Conservation (phyloP, 2,329 filamentous ascomycete genomes). For the Ceratocystis variospora region DNA sequence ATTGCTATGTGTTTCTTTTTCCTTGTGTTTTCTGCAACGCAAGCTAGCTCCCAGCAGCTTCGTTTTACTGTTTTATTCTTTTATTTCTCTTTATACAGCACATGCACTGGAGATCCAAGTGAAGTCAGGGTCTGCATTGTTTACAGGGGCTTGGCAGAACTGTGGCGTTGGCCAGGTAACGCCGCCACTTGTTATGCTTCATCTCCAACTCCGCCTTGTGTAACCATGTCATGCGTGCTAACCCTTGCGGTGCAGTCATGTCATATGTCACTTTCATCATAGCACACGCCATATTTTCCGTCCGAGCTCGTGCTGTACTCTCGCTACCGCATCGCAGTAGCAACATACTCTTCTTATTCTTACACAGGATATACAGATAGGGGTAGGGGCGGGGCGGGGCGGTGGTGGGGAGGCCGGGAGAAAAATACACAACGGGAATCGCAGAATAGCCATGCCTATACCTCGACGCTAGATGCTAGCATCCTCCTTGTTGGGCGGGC, state of each 20-base stretch:
- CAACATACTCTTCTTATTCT: slow-evolving; percentile 3
- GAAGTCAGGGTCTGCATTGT: not conserved
- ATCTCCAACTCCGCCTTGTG: not conserved
- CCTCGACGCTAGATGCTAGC: not conserved
- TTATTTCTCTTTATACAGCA: not conserved
- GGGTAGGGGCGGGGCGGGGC: not conserved
- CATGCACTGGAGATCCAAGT: not conserved
- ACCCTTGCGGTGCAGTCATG: not conserved
- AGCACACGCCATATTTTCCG: too few species aligned
- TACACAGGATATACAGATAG: slow-evolving; percentile 1
- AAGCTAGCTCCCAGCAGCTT: not conserved
- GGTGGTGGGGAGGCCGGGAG: too few species aligned
- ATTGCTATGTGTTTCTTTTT: not conserved
- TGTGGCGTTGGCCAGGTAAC: slow-evolving; percentile 13
- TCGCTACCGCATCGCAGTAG: too few species aligned
- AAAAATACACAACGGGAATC: not conserved
- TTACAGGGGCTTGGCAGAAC: not conserved
- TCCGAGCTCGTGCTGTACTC: too few species aligned
- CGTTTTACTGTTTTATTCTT: not conserved
- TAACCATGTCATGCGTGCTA: not conserved
- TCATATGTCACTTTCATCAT: not conserved
- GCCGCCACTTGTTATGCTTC: slow-evolving; percentile 1
- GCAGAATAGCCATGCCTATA: not conserved
- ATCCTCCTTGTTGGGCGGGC: not conserved
- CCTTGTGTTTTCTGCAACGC: not conserved